phyloP scores from a whole-genome alignment of 2,329 filamentous ascomycete species.

The Cryphonectria radicalis region DNA sequence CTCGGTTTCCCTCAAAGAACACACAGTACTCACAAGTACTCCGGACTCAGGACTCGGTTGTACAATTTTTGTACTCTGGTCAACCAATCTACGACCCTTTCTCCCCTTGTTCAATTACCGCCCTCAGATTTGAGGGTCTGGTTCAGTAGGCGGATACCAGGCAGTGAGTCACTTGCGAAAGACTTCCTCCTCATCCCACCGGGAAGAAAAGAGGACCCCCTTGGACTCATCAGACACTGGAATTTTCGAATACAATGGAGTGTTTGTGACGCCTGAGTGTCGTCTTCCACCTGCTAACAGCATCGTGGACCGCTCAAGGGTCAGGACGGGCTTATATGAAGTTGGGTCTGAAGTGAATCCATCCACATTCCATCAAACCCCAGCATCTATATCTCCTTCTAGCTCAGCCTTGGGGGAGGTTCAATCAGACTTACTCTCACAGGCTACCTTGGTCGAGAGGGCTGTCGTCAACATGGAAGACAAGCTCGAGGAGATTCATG shows the following conservation, averaged over 20 bases:
- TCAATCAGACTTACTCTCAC: background rate
- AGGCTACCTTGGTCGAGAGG: background rate
- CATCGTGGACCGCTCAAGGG: background rate
- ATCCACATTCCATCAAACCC: background rate
- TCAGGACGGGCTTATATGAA: background rate
- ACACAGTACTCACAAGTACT: background rate
- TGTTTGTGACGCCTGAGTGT: background rate
- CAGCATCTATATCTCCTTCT: background rate
- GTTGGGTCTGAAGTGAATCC: background rate
- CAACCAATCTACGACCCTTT: background rate
- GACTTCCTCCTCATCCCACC: background rate
- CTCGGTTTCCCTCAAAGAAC: background rate
- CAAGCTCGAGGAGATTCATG: slow-evolving; percentile 35
- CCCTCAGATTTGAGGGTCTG: no score
- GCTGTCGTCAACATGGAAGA: slow-evolving; percentile 18
- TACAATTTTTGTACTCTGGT: background rate
- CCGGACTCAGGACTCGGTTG: background rate
- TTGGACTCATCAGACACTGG: background rate
- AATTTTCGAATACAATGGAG: background rate
- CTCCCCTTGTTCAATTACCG: background rate
- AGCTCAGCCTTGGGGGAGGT: background rate
- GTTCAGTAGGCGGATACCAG: background rate
- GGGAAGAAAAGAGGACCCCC: background rate
- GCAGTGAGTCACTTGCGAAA: background rate
- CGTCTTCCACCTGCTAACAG: background rate